Percentiles rank a stretch among this genome's conserved stretches.
These are phyloP conservation scores for Parietaria judaica DNA, from an alignment of 306 rosid genomes.

Conservation along the genomic window DNA sequence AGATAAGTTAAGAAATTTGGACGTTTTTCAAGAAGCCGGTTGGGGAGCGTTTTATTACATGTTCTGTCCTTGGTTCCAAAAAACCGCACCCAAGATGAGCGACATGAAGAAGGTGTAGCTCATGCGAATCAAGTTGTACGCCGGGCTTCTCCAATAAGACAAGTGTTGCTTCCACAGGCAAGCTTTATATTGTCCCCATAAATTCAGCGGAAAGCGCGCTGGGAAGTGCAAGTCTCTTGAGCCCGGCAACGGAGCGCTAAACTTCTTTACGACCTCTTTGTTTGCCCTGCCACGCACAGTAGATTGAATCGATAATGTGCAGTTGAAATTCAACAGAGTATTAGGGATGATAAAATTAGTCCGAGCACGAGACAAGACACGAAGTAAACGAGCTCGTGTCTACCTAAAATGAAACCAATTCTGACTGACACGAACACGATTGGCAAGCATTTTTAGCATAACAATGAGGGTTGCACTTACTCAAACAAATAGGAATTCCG, in stretches of 20 bases:
- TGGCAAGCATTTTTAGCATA: no score
- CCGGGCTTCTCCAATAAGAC: conserved; percentile 41
- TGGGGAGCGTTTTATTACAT: conserved; percentile 12
- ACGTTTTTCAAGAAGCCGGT: no score
- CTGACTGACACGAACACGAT: neutral
- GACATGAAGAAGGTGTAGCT: conserved; percentile 15
- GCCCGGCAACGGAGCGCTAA: conserved; percentile 23
- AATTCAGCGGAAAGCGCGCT: conserved; percentile 28
- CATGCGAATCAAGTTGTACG: conserved; percentile 34
- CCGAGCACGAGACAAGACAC: no score
- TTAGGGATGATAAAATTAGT: no score
- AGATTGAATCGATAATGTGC: no score
- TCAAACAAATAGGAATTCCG: conserved; percentile 25
- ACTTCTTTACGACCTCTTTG: conserved; percentile 18
- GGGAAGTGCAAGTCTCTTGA: conserved; percentile 38
- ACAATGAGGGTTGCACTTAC: conserved; percentile 18
- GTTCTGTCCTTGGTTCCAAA: conserved; percentile 32
- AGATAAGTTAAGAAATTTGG: no score
- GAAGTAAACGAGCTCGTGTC: no score
- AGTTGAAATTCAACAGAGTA: no score
- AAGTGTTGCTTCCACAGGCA: conserved; percentile 41
- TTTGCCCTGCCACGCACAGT: conserved; percentile 11
- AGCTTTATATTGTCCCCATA: conserved; percentile 30
- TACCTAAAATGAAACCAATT: neutral
- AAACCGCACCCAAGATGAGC: conserved; percentile 25